These are phyloP conservation scores for Alternaria sp. DNA, from an alignment of 2,329 filamentous ascomycete genomes.

Conservation along the genomic window DNA sequence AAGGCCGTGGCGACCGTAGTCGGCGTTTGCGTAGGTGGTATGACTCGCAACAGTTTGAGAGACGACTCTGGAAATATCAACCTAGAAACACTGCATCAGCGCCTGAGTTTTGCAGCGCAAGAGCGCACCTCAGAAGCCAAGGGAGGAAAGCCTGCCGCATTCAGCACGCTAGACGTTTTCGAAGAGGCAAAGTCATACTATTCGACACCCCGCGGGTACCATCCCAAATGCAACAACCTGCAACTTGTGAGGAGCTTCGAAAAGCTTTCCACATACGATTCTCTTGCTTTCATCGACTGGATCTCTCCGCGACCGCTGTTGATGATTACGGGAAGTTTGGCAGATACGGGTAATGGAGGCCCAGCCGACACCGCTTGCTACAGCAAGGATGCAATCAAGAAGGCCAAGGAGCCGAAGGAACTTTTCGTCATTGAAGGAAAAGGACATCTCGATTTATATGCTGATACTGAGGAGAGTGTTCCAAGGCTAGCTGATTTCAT, in stretches of 20 bases:
- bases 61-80: background rate
- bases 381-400: conserved; percentile 25
- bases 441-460: conserved; percentile 36
- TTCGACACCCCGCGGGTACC: background rate
- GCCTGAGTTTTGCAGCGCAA: background rate
- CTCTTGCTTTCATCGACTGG: conserved; percentile 23
- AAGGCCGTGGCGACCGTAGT: conserved; percentile 47
- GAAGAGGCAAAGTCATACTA: background rate
- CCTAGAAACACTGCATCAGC: background rate
- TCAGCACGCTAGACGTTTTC: background rate
- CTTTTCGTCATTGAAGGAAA: conserved; percentile 25
- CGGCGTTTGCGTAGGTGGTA: conserved; percentile 13
- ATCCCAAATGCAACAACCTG: background rate
- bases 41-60: background rate
- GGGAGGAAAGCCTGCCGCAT: background rate
- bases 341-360: conserved; percentile 21
- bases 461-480: conserved; percentile 13
- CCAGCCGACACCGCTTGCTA: conserved; percentile 3
- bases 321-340: conserved; percentile 33
- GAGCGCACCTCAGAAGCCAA: background rate
- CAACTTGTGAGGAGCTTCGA: background rate
- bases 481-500: conserved; percentile 6
- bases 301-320: conserved; percentile 35
- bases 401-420: conserved; percentile 37
- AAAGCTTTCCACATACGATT: conserved; percentile 22